Conservation (phyloP, 2,329 filamentous ascomycete species). For the Fonsecaea multimorphosa region DNA sequence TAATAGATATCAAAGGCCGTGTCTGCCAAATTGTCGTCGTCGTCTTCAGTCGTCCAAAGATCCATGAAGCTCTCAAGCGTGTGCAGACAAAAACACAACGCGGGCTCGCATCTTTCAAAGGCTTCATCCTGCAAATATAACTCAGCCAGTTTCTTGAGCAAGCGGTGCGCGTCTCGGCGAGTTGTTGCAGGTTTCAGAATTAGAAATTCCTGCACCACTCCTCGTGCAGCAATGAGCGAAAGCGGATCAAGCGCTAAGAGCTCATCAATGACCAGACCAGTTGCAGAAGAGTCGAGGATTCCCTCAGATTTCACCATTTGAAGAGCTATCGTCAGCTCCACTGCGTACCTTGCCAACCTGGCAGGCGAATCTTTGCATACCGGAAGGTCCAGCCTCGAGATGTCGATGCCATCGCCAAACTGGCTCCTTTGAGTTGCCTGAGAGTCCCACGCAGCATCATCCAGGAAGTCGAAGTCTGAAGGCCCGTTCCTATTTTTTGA, state of each 20-base stretch:
- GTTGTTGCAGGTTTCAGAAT: constrained; percentile 20
- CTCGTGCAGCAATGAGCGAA: constrained; percentile 28
- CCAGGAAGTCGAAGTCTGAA: constrained; percentile 23
- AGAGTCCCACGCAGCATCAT: constrained; percentile 24
- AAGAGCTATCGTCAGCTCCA: constrained; percentile 26
- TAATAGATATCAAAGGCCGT: constrained; percentile 77
- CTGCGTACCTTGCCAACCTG: constrained; percentile 17
- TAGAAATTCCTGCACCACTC: constrained; percentile 31
- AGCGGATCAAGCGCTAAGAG: constrained; percentile 29
- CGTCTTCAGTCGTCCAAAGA: constrained; percentile 65
- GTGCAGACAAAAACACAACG: constrained; percentile 70
- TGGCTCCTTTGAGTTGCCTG: constrained; percentile 23
- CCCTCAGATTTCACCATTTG: constrained; percentile 25
- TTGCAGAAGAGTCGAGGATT: constrained; percentile 21
- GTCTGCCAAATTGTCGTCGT: constrained; percentile 65
- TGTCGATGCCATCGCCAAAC: background rate
- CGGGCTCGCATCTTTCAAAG: constrained; percentile 76
- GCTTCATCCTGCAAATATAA: constrained; percentile 60
- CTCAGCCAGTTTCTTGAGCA: constrained; percentile 58
- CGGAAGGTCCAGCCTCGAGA: constrained; percentile 25
- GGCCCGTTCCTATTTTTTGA: background rate
- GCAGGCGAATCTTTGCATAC: constrained; percentile 20
- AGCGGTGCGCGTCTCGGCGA: constrained; percentile 47
- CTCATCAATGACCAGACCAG: constrained; percentile 28
- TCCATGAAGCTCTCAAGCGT: constrained; percentile 68